A percentile compares a stretch with the other conserved stretches of the same genome.
Conservation (phyloP, 2,329 filamentous ascomycete genomes). For the Arthrobotrys pseudoclavata region DNA sequence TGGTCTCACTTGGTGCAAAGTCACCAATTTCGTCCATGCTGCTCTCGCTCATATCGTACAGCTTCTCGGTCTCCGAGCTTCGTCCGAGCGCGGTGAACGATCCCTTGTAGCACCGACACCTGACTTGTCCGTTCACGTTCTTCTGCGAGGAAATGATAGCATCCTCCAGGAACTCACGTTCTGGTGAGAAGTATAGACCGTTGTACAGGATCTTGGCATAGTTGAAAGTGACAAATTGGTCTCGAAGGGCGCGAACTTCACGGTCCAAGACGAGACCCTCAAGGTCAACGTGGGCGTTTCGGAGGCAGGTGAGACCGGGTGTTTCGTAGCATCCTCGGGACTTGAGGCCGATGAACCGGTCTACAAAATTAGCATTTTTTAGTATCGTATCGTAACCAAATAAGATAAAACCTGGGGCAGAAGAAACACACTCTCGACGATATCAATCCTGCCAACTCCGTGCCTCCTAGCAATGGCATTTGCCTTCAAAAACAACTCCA, state of each 20-base stretch:
- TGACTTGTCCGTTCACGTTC: conserved; percentile 74
- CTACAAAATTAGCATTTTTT: conserved; percentile 65
- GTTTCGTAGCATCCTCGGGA: conserved; percentile 84
- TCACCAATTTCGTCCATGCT: conserved; percentile 79
- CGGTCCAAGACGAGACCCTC: conserved; percentile 78
- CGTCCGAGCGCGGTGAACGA: conserved; percentile 73
- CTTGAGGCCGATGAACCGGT: conserved; percentile 84
- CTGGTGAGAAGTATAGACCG: conserved; percentile 76
- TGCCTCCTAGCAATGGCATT: conserved; percentile 79
- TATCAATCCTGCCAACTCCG: conserved; percentile 85
- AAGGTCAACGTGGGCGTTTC: conserved; percentile 73
- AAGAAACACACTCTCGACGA: conserved; percentile 75
- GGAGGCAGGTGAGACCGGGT: conserved; percentile 72
- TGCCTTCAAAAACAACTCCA: conserved; percentile 79
- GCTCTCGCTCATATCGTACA: conserved; percentile 76
- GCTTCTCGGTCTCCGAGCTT: conserved; percentile 76
- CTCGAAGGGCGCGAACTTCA: conserved; percentile 77
- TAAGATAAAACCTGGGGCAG: not conserved
- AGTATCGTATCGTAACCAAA: conserved; percentile 63
- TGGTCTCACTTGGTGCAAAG: conserved; percentile 77
- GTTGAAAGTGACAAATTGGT: conserved; percentile 78
- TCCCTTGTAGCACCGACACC: conserved; percentile 78
- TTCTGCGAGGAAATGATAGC: conserved; percentile 74
- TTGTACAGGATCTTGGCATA: conserved; percentile 74
- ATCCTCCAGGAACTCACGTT: conserved; percentile 79